Conservation (phyloP, 306 rosid genomes). For the Vachellia collinsii region DNA sequence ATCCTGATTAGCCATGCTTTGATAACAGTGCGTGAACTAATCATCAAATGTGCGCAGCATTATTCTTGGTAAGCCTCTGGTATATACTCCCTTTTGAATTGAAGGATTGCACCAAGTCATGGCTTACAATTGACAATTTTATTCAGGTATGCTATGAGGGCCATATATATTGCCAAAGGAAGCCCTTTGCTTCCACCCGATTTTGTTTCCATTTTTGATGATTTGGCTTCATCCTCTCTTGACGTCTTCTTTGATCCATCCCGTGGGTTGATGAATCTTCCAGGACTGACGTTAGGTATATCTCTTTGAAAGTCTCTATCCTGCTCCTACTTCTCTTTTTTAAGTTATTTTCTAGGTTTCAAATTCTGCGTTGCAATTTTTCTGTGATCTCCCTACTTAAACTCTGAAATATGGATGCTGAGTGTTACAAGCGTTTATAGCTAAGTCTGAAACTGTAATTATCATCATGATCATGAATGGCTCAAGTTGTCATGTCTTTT, state of each 20-base stretch:
- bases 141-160: constrained; percentile 93
- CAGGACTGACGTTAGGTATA: constrained; percentile 86
- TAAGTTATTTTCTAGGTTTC: constrained; percentile 7
- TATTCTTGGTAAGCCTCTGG: constrained; percentile 82
- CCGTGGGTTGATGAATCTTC: constrained; percentile 70
- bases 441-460: neutral
- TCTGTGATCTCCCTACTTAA: constrained; percentile 1
- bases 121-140: constrained; percentile 41
- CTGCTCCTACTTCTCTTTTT: constrained; percentile 23
- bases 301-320: constrained; percentile 21
- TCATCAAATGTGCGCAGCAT: constrained; percentile 83
- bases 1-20: constrained; percentile 87
- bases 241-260: constrained; percentile 99
- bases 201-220: constrained; percentile 95
- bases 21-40: constrained; percentile 84
- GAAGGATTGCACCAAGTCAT: constrained; percentile 30
- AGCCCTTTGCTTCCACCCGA: constrained; percentile 95
- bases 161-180: constrained; percentile 96
- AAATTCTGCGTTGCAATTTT: constrained; percentile 6
- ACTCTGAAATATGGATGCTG: neutral
- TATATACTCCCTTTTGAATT: constrained; percentile 26
- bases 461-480: constrained; percentile 14
- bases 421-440: neutral
- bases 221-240: constrained; percentile 91
- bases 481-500: constrained; percentile 12